phyloP scores from a whole-genome alignment of 2,329 filamentous ascomycete genomes.

The Hirsutella rhossiliensis region DNA sequence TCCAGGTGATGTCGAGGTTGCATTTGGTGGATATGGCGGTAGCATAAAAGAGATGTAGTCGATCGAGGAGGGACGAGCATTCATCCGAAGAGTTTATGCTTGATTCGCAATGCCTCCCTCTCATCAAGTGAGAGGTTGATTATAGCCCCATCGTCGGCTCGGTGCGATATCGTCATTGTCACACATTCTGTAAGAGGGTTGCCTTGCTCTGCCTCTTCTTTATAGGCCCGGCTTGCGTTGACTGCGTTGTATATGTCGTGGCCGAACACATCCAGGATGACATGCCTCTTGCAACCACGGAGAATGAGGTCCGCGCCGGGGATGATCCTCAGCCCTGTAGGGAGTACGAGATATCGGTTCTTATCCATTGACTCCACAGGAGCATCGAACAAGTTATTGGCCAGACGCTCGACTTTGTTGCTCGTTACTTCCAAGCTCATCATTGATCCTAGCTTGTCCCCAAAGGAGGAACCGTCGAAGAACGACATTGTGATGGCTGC shows the following conservation, averaged over 20 bases:
- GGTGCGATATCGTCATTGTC: background rate
- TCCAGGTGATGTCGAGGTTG: background rate
- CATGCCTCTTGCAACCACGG: background rate
- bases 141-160: background rate
- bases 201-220: constrained; percentile 1
- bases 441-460: constrained; percentile 1
- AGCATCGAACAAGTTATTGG: background rate
- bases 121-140: constrained; percentile 1
- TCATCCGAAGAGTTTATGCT: background rate
- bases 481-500: constrained; percentile 1
- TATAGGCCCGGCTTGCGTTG: background rate
- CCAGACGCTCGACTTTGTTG: background rate
- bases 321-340: background rate
- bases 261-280: constrained; percentile 1
- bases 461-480: background rate
- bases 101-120: background rate
- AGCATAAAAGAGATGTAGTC: background rate
- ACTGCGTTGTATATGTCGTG: background rate
- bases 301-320: background rate
- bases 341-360: background rate
- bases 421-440: background rate
- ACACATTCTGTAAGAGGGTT: constrained; percentile 1
- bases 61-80: background rate
- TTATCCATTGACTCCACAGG: background rate
- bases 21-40: background rate